Evolutionary conservation across 2,329 filamentous ascomycete genomes (phyloP).

Genomic region (Helicocarpus griseus): DNA sequence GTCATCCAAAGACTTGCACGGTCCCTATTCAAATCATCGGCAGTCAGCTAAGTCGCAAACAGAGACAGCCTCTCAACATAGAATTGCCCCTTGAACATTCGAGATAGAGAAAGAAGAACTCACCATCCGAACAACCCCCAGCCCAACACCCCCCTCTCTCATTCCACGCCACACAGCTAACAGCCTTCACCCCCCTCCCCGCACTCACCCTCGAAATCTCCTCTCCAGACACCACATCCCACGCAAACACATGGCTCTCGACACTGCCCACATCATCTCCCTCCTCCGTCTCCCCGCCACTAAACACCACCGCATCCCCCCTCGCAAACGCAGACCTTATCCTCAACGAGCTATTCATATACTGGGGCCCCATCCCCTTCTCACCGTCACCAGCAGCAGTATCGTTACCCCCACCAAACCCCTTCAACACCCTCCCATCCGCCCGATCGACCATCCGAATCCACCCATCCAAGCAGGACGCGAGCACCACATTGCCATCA

Average conservation of each 20-base stretch:
- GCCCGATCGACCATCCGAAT: conserved; percentile 72
- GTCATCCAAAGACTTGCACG: conserved; percentile 8
- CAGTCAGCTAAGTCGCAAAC: not conserved
- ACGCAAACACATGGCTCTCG: conserved; percentile 44
- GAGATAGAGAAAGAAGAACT: conserved; percentile 11
- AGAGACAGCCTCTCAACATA: not conserved
- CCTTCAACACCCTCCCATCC: conserved; percentile 62
- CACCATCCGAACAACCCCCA: conserved; percentile 34
- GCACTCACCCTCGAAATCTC: conserved; percentile 50
- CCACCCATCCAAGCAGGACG: conserved; percentile 64
- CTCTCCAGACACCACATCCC: conserved; percentile 72
- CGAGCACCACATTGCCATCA: conserved; percentile 65
- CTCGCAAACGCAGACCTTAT: conserved; percentile 66
- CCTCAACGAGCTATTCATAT: conserved; percentile 60
- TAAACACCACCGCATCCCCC: conserved; percentile 67
- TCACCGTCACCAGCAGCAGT: not conserved
- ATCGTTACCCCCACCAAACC: conserved; percentile 43
- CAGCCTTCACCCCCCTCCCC: conserved; percentile 32
- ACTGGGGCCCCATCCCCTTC: conserved; percentile 8
- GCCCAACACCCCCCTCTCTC: conserved; percentile 31
- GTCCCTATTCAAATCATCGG: conserved; percentile 2
- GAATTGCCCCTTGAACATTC: too few relatives aligned
- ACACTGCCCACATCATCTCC: conserved; percentile 20
- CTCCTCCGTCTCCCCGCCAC: conserved; percentile 68
- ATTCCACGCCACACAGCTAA: conserved; percentile 39